These are phyloP conservation scores for Colletotrichum abscissum DNA, from an alignment of 2,329 filamentous ascomycete genomes.

Conservation along the genomic window DNA sequence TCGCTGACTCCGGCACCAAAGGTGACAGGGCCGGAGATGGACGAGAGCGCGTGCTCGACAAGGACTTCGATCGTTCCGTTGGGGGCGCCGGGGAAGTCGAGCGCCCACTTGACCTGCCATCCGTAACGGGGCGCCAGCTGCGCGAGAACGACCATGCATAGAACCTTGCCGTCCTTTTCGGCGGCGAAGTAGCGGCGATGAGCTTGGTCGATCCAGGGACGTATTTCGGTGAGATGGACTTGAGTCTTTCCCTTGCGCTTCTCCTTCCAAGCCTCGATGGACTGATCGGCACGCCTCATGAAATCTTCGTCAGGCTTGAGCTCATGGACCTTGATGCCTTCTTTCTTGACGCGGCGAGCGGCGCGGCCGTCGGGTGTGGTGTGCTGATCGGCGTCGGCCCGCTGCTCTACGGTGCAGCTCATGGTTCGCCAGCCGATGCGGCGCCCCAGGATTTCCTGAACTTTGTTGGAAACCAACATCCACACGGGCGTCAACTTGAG, in stretches of 20 bases:
- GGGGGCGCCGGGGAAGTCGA: conserved; percentile 90
- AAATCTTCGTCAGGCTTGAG: conserved; percentile 77
- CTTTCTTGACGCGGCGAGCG: conserved; percentile 81
- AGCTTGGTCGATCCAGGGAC: conserved; percentile 85
- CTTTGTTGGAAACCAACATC: conserved; percentile 84
- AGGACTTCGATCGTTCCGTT: conserved; percentile 88
- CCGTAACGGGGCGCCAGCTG: conserved; percentile 84
- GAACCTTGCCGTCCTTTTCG: conserved; percentile 78
- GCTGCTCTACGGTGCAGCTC: conserved; percentile 89
- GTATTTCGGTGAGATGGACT: conserved; percentile 90
- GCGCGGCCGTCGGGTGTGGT: conserved; percentile 79
- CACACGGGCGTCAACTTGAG: conserved; percentile 81
- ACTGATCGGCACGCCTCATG: conserved; percentile 74
- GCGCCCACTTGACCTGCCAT: conserved; percentile 96
- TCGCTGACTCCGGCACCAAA: conserved; percentile 87
- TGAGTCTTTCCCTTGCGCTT: conserved; percentile 83
- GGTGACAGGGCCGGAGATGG: conserved; percentile 71
- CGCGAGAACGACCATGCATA: conserved; percentile 83
- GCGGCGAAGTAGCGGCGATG: conserved; percentile 91
- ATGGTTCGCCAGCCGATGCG: conserved; percentile 90
- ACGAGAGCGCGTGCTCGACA: conserved; percentile 74
- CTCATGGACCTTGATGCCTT: conserved; percentile 84
- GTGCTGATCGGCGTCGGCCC: conserved; percentile 80
- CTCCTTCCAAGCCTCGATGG: conserved; percentile 83
- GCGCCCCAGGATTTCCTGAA: conserved; percentile 83